phyloP scores from a whole-genome alignment of 139 green algal genomes.

The Chlamydomonas sp. region DNA sequence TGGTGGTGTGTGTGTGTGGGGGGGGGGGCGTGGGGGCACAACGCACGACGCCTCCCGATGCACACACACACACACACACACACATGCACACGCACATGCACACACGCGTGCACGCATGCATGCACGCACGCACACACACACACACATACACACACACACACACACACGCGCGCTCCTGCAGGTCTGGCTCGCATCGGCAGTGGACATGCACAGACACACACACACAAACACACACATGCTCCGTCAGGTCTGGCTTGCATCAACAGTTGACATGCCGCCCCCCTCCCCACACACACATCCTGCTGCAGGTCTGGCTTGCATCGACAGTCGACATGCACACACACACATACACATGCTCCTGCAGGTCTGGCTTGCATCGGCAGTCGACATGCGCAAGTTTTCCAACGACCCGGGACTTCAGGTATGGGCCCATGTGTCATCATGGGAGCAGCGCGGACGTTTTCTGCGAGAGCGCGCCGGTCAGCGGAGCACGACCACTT shows the following conservation, averaged over 20 bases:
- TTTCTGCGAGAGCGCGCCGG: neutral
- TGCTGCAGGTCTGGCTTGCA: neutral
- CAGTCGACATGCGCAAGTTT: slow-evolving; percentile 59
- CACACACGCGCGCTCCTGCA: neutral
- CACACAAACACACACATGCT: too few relatives aligned
- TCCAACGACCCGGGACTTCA: slow-evolving; percentile 50
- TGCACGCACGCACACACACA: too few relatives aligned
- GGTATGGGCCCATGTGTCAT: slow-evolving; percentile 6
- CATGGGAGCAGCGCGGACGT: neutral
- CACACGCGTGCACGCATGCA: too few relatives aligned
- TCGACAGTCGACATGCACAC: neutral
- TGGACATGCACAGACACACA: too few relatives aligned
- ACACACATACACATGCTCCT: neutral
- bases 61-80: too few relatives aligned
- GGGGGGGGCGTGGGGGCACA: neutral
- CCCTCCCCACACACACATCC: too few relatives aligned
- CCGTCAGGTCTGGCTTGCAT: too few relatives aligned
- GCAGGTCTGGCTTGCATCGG: slow-evolving; percentile 54
- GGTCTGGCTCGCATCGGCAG: too few relatives aligned
- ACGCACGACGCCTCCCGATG: neutral
- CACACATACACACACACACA: neutral
- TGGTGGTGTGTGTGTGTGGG: neutral
- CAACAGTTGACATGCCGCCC: too few relatives aligned
- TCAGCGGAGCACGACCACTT: neutral
- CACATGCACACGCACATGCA: too few relatives aligned